These are phyloP conservation scores for Xylaria sp. DNA, from an alignment of 2,329 filamentous ascomycete species.

Conservation along the genomic window DNA sequence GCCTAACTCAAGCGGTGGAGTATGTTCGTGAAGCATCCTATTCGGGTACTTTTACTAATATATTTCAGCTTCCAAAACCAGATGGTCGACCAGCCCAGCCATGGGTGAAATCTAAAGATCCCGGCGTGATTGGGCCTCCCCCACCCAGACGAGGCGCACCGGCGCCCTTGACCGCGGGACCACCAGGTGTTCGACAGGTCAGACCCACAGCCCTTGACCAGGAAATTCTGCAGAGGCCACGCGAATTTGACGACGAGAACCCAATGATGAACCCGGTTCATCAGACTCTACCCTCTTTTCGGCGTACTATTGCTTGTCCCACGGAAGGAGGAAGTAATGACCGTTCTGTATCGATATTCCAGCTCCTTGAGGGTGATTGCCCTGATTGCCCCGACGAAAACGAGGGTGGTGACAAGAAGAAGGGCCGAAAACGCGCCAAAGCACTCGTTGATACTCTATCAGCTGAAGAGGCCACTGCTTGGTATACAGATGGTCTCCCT, in stretches of 20 bases:
- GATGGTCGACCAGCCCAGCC: constrained; percentile 6
- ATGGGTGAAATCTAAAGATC: constrained; percentile 16
- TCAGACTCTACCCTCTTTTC: constrained; percentile 3
- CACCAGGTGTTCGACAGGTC: constrained; percentile 49
- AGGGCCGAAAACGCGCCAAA: constrained; percentile 8
- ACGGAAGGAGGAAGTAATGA: constrained; percentile 8
- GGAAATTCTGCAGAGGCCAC: constrained; percentile 23
- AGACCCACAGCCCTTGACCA: constrained; percentile 41
- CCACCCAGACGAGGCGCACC: constrained; percentile 39
- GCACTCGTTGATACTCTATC: constrained; percentile 30
- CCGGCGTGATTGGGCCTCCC: constrained; percentile 20
- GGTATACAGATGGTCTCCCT: constrained; percentile 33
- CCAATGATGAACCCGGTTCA: constrained; percentile 16
- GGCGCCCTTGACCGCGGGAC: constrained; percentile 49
- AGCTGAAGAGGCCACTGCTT: constrained; percentile 26
- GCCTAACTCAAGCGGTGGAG: constrained; percentile 13
- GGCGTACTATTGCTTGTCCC: constrained; percentile 7
- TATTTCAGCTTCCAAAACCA: constrained; percentile 15
- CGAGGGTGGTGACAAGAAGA: background rate
- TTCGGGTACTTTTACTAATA: too few relatives aligned
- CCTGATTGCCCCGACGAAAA: background rate
- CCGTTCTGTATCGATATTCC: too few relatives aligned
- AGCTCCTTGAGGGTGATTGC: too few relatives aligned
- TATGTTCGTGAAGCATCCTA: background rate
- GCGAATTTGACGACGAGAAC: constrained; percentile 21